Evolutionary conservation across 495 filamentous ascomycete genomes (phyloP), one percentile per base, ranked within the genome.

Genomic region (Podospora conica): DNA sequence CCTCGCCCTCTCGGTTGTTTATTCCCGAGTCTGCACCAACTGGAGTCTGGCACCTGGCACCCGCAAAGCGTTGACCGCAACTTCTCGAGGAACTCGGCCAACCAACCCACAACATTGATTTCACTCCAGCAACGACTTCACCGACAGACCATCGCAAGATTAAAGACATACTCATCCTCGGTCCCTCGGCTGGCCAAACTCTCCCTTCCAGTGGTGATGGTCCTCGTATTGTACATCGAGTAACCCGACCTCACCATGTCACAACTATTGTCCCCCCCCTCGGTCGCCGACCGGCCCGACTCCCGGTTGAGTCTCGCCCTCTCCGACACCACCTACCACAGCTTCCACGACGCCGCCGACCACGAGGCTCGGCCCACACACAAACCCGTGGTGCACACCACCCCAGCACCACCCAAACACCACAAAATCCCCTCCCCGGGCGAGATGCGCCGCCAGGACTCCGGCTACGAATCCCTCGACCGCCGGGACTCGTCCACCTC

Each of bases 381-480:
- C 22, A 18, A 58, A 65, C 27, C 60, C 65, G 5, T 48, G 65
- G n/a, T 33, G 33, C 11, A 61, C 66, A 54, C 61, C 61, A 28
- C 12, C 15, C 56, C 62, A 5, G 9, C 58, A 22, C 18, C 25
- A 1, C 20, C 61, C 54, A 70, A 68, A 57, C 68, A 68, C 11
- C 61, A 71, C n/a, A 66, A 64, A 1, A 59, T 21, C 23, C 68
- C 66, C 8, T 59, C 64, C 9, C 31, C 69, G 12, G 65, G 73
- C 60, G 74, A 79, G 64, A 81, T 82, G 70, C 73, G 73, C 6
- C 77, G 81, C 11, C 80, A 83, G 55, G 81, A 83, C 58, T 83
- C 81, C 7, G 81, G 81, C 8, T 83, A 83, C 58, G 81, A 78
- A 59, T 82, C 80, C n/a, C 72, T 76, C 11, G 60, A 69, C 21